Conservation (phyloP, 2,329 filamentous ascomycete genomes). For the Hypoxylon sp. region DNA sequence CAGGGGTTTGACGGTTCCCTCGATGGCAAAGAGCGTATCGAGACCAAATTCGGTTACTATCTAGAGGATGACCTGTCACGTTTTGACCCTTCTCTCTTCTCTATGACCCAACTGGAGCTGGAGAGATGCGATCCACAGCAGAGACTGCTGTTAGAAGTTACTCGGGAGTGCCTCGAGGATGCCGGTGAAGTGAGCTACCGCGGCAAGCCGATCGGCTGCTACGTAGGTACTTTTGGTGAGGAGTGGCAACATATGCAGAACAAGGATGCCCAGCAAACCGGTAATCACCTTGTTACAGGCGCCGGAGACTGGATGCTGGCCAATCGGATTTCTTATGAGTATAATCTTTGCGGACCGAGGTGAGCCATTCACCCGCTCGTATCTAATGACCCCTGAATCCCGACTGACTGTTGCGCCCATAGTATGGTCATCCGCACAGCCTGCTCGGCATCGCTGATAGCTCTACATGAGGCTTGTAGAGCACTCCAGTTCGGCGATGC, state of each 20-base stretch:
- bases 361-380: constrained; percentile 23
- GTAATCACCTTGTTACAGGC: constrained; percentile 48
- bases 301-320: constrained; percentile 49
- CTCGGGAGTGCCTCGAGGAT: constrained; percentile 52
- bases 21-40: constrained; percentile 35
- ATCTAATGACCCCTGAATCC: constrained; percentile 7
- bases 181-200: constrained; percentile 51
- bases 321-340: constrained; percentile 53
- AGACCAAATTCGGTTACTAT: constrained; percentile 42
- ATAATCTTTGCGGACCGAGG: constrained; percentile 47
- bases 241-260: constrained; percentile 51
- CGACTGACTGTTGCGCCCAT: constrained; percentile 21
- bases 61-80: constrained; percentile 43
- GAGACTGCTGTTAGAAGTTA: constrained; percentile 49
- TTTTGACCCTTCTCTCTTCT: constrained; percentile 47
- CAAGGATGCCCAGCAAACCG: constrained; percentile 46
- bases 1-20: constrained; percentile 42
- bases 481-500: constrained; percentile 48
- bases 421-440: constrained; percentile 51
- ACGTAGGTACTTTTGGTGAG: constrained; percentile 54
- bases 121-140: constrained; percentile 53
- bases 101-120: constrained; percentile 45
- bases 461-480: constrained; percentile 52
- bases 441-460: constrained; percentile 52
- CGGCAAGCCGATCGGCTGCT: constrained; percentile 54